These are phyloP conservation scores for Ophiostoma australiae DNA, from an alignment of 2,329 filamentous ascomycete genomes.

Conservation along the genomic window DNA sequence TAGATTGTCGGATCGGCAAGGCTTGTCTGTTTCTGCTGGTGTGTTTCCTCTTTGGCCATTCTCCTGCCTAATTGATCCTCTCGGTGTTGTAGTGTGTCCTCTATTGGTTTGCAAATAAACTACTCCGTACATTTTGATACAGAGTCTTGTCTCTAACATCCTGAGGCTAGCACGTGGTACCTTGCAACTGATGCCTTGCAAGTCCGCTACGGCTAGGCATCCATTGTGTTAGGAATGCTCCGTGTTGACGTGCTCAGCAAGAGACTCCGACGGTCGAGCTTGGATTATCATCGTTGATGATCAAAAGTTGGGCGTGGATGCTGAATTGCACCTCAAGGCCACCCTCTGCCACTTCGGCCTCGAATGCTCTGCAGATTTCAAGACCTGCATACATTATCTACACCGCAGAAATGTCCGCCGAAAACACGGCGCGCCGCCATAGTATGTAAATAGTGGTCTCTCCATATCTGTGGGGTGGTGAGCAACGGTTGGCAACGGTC, in stretches of 20 bases:
- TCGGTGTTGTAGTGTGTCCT: neutral
- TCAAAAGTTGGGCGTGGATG: no score
- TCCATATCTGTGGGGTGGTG: neutral
- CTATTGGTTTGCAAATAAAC: neutral
- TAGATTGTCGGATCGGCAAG: constrained; percentile 1
- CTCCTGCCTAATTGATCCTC: neutral
- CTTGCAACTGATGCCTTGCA: neutral
- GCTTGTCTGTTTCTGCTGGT: neutral
- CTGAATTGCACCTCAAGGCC: no score
- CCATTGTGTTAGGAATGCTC: neutral
- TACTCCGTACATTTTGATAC: no score
- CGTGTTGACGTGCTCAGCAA: no score
- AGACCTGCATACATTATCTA: neutral
- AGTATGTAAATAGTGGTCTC: neutral
- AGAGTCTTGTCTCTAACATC: neutral
- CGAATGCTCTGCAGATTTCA: no score
- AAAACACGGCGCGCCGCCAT: neutral
- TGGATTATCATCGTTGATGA: neutral
- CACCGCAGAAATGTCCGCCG: neutral
- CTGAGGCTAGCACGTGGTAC: neutral
- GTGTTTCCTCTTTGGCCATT: constrained; percentile 3
- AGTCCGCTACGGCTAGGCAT: neutral
- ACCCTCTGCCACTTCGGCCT: no score
- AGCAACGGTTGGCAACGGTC: constrained; percentile 1
- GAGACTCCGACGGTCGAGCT: neutral